A percentile compares a stretch with the other conserved stretches of the same genome.
These are phyloP conservation scores for Forsythia viridissima DNA, from an alignment of 257 asterid genomes.

Conservation along the genomic window DNA sequence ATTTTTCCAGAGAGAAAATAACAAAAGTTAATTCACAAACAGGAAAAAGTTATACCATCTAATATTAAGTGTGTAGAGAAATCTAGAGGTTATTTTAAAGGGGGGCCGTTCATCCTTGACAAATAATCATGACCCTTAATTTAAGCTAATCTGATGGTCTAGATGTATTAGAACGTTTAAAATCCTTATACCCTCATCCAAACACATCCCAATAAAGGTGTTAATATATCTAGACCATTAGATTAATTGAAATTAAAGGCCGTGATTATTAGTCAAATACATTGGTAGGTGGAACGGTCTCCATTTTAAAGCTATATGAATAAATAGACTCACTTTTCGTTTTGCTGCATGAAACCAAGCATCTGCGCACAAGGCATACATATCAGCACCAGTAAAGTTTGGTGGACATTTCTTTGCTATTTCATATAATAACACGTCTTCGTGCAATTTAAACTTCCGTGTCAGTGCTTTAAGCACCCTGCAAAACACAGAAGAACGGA, in stretches of 20 bases:
- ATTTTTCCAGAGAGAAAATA: not conserved
- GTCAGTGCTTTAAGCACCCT: conserved; percentile 95
- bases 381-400: conserved; percentile 96
- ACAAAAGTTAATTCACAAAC: not conserved
- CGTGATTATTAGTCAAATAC: too few species aligned
- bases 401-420: conserved; percentile 90
- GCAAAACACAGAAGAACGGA: conserved; percentile 16
- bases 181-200: too few species aligned
- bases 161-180: too few species aligned
- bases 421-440: conserved; percentile 68
- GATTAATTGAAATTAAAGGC: too few species aligned
- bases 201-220: too few species aligned
- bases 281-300: too few species aligned
- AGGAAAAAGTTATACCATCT: not conserved
- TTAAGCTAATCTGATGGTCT: too few species aligned
- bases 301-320: not conserved
- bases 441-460: conserved; percentile 78
- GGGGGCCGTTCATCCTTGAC: too few species aligned
- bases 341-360: conserved; percentile 99
- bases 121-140: too few species aligned
- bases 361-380: conserved; percentile 97
- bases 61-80: not conserved
- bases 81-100: not conserved
- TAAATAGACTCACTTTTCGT: conserved; percentile 51
- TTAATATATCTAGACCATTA: too few species aligned